Evolutionary conservation across 176 grass and related monocot species (phyloP).

Genomic region (Calamus simplicifolius): DNA sequence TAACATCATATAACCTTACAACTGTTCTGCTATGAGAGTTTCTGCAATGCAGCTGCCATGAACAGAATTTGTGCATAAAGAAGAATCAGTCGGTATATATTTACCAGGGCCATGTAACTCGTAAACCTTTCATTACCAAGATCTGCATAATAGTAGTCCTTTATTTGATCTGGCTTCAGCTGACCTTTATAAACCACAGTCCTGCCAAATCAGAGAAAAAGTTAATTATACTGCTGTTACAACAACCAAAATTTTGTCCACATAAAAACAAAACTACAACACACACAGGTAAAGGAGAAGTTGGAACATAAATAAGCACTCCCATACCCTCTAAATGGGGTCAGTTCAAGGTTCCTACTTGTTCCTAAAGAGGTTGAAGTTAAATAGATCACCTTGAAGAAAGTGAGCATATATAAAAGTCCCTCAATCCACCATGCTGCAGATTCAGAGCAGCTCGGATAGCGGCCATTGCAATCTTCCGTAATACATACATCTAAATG

Average conservation of each 20-base stretch:
- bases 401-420: slow-evolving; percentile 96
- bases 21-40: slow-evolving; percentile 40
- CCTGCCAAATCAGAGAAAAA: slow-evolving; percentile 45
- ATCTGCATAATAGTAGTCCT: slow-evolving; percentile 90
- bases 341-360: too few relatives aligned
- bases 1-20: slow-evolving; percentile 37
- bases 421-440: slow-evolving; percentile 45
- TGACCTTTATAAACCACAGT: slow-evolving; percentile 97
- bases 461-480: slow-evolving; percentile 65
- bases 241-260: too few relatives aligned
- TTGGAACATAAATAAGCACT: too few relatives aligned
- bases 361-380: slow-evolving; percentile 3
- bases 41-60: slow-evolving; percentile 23
- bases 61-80: slow-evolving; percentile 28
- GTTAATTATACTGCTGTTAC: too few relatives aligned
- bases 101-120: slow-evolving; percentile 99
- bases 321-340: too few relatives aligned
- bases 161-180: slow-evolving; percentile 75
- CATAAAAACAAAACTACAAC: too few relatives aligned
- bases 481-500: slow-evolving; percentile 69
- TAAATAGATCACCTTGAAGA: slow-evolving; percentile 65
- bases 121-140: slow-evolving; percentile 88
- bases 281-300: too few relatives aligned
- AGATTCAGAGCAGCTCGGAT: slow-evolving; percentile 58
- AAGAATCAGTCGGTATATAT: slow-evolving; percentile 47